phyloP scores from a whole-genome alignment of 1,139 yeast genomes.

The Hanseniaspora gamundiae region DNA sequence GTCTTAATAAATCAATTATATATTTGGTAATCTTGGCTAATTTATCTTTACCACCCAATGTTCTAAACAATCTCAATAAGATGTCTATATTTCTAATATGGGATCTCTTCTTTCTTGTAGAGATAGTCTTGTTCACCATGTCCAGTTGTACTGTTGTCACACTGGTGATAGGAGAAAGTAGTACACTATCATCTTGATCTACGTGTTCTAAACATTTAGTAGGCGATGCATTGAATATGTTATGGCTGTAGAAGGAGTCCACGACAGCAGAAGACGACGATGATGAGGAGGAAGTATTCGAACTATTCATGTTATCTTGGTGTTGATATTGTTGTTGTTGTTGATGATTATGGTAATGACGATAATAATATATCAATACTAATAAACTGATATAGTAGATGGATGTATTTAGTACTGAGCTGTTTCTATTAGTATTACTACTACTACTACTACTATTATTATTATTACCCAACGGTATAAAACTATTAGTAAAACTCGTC shows the following conservation, averaged over 20 bases:
- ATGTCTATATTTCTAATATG: conserved; percentile 28
- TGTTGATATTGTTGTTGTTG: background rate
- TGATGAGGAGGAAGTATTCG: too few relatives aligned
- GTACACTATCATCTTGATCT: too few relatives aligned
- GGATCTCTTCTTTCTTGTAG: too few relatives aligned
- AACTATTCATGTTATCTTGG: too few relatives aligned
- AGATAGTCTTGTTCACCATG: too few relatives aligned
- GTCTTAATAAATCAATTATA: conserved; percentile 38
- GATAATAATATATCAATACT: background rate
- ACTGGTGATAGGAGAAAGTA: too few relatives aligned
- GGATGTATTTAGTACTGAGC: too few relatives aligned
- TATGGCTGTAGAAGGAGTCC: too few relatives aligned
- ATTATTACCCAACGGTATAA: background rate
- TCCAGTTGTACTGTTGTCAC: background rate
- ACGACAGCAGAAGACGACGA: too few relatives aligned
- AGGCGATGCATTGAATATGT: too few relatives aligned
- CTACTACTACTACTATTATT: background rate
- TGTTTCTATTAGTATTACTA: background rate
- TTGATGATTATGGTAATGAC: background rate
- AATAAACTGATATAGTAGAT: background rate
- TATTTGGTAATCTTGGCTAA: conserved; percentile 55
- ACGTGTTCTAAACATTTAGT: too few relatives aligned
- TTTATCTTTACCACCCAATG: conserved; percentile 58
- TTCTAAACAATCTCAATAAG: conserved; percentile 39
- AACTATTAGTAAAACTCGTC: too few relatives aligned